Evolutionary conservation across 1,139 yeast genomes (phyloP), one percentile per base, ranked within the genome.

Genomic region (Blastobotrys aristatus): DNA sequence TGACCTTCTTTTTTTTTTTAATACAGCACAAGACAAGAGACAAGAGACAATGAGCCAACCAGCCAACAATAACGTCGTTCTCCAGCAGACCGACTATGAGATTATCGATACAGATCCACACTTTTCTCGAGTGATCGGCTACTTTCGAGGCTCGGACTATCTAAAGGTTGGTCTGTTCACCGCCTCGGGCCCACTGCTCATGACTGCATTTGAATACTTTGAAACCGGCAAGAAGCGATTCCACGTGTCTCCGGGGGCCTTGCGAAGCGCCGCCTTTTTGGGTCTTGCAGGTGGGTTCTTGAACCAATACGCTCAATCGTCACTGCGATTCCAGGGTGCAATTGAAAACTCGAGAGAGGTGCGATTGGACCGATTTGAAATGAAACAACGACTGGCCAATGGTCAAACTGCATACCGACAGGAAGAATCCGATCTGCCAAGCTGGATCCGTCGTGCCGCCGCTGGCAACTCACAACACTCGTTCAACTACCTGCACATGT

Each of bases 391-490:
- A 57, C 76, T 86, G 52, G 75, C 86, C 38, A 70, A 78, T 62
- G 90, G 85, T 35, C 74, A 75, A 60, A 75, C 81, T 50, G 88
- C 94, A 43, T 84, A 80, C 65, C 83, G 84, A 44, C 61, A 55
- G 22, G 63, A 61, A 32, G 74, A 73, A 62, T 75, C 82, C 32
- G 69, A 67, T 22, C 74, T 86, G 65, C 77, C 80, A 50, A 85
- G 82, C 56, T 80, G 89, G 73, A 68, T 82, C 61, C 86, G 86
- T 66, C 85, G 82, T 59, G 73, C 84, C 56, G 81, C 95, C 54
- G 82, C 85, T 61, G 79, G 89, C 70, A 84, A 85, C 72, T 83
- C 95, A 21, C 85, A 82, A 58, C 82, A 80, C 64, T 80, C 95
- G 7, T 81, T 80, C 59, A 67, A 79, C 51, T 70, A 75, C 50